Evolutionary conservation across 371 early-diverging fungal genomes (phyloP).

Genomic region (Syncephalastrum monosporum): DNA sequence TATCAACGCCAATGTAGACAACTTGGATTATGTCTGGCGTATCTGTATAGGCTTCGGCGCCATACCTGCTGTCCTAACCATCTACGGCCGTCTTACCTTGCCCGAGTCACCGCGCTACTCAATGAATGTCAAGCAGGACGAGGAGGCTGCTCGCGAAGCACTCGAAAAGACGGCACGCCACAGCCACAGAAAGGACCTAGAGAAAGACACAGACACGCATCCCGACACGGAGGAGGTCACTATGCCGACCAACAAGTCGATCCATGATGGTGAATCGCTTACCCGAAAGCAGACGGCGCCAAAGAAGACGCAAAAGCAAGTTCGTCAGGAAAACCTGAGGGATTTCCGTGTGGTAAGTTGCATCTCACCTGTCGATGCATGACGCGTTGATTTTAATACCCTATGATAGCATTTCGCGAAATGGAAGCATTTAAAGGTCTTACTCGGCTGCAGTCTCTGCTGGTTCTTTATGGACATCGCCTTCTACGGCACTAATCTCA

Average conservation of each 20-base stretch:
- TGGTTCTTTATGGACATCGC: conserved; percentile 29
- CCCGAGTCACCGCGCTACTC: conserved; percentile 69
- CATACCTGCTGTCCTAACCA: conserved; percentile 59
- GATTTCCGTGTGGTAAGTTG: conserved; percentile 15
- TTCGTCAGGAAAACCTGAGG: conserved; percentile 11
- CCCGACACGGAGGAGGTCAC: not conserved
- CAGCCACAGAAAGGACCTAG: not conserved
- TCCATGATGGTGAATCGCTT: not conserved
- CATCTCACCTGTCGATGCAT: not conserved
- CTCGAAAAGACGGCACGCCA: conserved; percentile 6
- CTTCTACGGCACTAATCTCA: conserved; percentile 56
- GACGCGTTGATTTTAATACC: no score
- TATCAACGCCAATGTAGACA: conserved; percentile 40
- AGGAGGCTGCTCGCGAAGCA: conserved; percentile 35
- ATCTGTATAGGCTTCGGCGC: conserved; percentile 50
- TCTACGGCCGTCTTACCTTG: conserved; percentile 67
- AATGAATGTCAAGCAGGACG: conserved; percentile 48
- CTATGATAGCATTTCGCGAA: conserved; percentile 12
- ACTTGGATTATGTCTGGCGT: conserved; percentile 66
- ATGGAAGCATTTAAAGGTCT: conserved; percentile 17
- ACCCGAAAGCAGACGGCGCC: conserved; percentile 9
- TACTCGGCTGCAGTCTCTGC: conserved; percentile 17
- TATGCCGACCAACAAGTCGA: not conserved
- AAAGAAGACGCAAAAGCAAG: conserved; percentile 12
- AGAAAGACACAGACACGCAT: not conserved